Base-by-base conservation (phyloP, 306 rosid species). In the Arachis hypogaea region DNA sequence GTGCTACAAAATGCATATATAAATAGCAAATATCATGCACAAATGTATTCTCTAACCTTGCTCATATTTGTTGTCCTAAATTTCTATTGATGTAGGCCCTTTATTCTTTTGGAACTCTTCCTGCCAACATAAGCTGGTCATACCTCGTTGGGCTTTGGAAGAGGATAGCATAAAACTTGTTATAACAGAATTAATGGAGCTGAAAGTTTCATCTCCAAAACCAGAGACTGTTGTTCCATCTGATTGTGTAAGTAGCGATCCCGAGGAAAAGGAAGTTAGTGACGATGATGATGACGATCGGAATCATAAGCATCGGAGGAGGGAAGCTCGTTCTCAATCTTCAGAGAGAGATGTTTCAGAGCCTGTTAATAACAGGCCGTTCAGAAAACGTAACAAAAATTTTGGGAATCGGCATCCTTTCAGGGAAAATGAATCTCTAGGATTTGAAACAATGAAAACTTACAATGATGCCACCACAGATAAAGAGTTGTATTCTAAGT, bases 251-350 rank as follows among this genome's bases (percentile, higher is more conserved):
- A 88, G 91, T 89, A 88, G 91, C 86, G 93, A 92, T 69, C 97
- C 96, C 6, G 96, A 89, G 81, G 99, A 95, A 74, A 90, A 88
- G 87, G 99, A 95, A 83, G 85, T 95, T 63, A 95, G 96, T 66
- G 99, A 95, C 29, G 99, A 95, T 0, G 97, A 94, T 29, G 99
- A 94, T 50, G 98, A 92, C 65, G 99, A 95, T 77, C 87, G 99
- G 66, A 95, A 95, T 86, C 99, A 92, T 79, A 92, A 92, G 80
- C 96, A 92, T 87, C 88, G 97, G 60, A 84, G 96, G 79, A 83
- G 85, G 76, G 97, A 82, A 29, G 81, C 82, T 49, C 88, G 81
- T 52, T 92, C 99, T 77, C 92, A 87, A 69, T 95, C 98, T 59
- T 84, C 81, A 78, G 99, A 95, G 83, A 86, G 87, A 82, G 99